phyloP scores from a whole-genome alignment of 1,284 basidiomycete genomes.

The Ustilago nuda region DNA sequence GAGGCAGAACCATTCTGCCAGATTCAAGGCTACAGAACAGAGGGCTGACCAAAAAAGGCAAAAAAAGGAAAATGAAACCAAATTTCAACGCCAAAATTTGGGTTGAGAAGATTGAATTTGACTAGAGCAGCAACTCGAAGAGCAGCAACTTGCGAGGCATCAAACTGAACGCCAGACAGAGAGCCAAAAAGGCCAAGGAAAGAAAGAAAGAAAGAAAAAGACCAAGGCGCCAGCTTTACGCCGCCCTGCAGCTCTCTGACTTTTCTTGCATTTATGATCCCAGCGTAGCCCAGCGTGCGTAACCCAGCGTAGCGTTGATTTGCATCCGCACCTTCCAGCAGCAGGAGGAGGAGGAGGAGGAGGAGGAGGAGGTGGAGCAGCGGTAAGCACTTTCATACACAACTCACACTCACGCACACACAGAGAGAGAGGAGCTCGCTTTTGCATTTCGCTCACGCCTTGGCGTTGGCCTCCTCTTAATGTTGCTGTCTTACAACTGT shows the following conservation, averaged over 20 bases:
- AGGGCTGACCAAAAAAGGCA: neutral
- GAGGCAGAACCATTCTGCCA: constrained; percentile 8
- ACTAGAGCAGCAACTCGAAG: neutral
- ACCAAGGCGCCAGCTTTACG: no score
- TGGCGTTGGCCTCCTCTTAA: neutral
- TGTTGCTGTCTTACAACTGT: neutral
- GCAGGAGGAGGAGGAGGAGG: neutral
- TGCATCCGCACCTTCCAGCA: no score
- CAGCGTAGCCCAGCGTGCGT: no score
- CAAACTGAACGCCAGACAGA: no score
- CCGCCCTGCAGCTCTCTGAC: no score
- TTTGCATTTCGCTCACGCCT: constrained; percentile 1
- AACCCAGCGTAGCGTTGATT: no score
- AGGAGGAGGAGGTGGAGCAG: neutral
- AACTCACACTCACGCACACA: neutral
- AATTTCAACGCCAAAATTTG: neutral
- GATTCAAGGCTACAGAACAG: neutral
- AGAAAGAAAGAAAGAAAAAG: no score
- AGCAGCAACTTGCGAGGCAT: no score
- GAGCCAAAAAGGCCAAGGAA: no score
- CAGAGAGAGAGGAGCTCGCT: neutral
- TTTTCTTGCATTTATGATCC: no score
- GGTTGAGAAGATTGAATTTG: neutral
- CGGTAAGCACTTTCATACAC: neutral
- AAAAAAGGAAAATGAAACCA: neutral